Evolutionary conservation across 176 grass and related monocot species (phyloP).

Genomic region (Thalia dealbata): DNA sequence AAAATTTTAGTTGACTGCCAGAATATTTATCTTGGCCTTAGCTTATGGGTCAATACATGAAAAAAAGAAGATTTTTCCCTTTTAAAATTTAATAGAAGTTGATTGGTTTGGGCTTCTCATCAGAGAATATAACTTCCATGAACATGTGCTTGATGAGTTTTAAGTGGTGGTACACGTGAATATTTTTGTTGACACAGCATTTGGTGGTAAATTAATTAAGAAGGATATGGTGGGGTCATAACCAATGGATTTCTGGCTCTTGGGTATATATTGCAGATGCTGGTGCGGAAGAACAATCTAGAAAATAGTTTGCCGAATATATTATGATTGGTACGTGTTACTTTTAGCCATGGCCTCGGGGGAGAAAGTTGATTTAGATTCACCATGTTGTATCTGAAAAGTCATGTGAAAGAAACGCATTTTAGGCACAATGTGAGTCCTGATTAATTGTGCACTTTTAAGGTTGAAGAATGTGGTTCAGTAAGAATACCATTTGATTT

Average conservation of each 20-base stretch:
- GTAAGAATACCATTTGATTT: background rate
- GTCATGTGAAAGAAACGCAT: background rate
- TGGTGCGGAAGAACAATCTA: background rate
- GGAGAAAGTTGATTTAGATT: background rate
- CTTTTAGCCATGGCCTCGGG: background rate
- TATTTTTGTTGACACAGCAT: background rate
- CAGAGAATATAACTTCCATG: background rate
- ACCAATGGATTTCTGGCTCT: background rate
- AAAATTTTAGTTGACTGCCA: background rate
- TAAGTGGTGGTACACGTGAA: background rate
- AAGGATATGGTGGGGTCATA: background rate
- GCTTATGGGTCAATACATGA: background rate
- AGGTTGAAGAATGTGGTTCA: background rate
- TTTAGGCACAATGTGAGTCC: background rate
- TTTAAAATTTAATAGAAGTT: background rate
- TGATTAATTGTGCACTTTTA: background rate
- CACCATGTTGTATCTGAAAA: background rate
- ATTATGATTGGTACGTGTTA: background rate
- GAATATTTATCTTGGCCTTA: background rate
- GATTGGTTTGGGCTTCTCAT: background rate
- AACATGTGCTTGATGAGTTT: background rate
- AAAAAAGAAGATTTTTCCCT: background rate
- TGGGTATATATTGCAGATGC: background rate
- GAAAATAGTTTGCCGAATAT: background rate
- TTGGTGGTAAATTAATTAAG: background rate